A percentile compares a stretch with the other conserved stretches of the same genome.
phyloP scores from a whole-genome alignment of 805 yeast genomes.

The Blastobotrys mokoenaii region DNA sequence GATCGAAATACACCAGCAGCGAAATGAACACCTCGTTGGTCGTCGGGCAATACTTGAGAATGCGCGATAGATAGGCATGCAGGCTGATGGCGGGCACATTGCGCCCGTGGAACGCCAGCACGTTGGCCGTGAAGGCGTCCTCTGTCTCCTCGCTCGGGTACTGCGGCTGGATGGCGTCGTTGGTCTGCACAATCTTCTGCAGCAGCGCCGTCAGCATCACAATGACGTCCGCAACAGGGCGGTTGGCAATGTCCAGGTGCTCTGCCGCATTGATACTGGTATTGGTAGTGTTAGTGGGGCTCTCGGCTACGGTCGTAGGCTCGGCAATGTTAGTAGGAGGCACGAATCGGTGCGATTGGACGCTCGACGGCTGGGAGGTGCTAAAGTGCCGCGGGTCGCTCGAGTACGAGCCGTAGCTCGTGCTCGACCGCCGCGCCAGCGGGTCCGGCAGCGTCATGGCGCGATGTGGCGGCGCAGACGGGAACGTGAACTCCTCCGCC shows the following conservation, averaged over 20 bases:
- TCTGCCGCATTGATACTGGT: not conserved
- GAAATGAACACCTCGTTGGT: slow-evolving; percentile 93
- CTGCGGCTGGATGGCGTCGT: slow-evolving; percentile 72
- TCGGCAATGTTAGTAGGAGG: not conserved
- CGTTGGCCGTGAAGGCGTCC: slow-evolving; percentile 28
- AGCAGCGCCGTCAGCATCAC: slow-evolving; percentile 78
- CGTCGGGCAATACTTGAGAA: slow-evolving; percentile 95
- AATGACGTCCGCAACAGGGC: slow-evolving; percentile 72
- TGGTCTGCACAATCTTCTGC: slow-evolving; percentile 82
- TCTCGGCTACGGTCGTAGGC: not conserved
- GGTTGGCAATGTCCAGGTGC: slow-evolving; percentile 62
- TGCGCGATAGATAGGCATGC: slow-evolving; percentile 82
- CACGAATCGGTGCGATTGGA: not conserved
- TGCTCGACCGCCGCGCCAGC: not conserved
- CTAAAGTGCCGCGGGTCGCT: not conserved
- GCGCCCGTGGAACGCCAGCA: slow-evolving; percentile 89
- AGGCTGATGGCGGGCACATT: slow-evolving; percentile 93
- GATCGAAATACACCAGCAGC: slow-evolving; percentile 83
- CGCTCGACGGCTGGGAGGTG: not conserved
- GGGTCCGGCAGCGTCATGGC: slow-evolving; percentile 2
- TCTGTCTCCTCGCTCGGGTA: slow-evolving; percentile 27
- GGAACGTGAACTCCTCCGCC: not conserved
- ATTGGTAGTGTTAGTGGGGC: not conserved
- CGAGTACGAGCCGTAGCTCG: slow-evolving; percentile 18
- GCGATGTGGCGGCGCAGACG: too few species aligned